Base-by-base conservation (phyloP, 148 eudicot species). In the Diospyros kaki region DNA sequence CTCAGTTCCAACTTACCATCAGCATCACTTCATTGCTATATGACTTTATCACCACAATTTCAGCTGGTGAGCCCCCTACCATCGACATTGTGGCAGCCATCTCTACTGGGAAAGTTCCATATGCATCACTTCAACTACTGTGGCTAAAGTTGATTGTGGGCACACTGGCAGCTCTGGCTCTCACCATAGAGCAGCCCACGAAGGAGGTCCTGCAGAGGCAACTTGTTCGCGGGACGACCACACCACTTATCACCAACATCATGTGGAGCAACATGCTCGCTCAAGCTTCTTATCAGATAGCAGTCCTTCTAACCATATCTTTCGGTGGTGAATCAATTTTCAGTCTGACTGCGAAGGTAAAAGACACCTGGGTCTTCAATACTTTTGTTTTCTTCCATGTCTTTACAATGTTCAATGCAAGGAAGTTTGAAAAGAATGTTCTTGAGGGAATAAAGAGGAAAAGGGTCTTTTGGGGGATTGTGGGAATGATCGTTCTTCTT, bases 111-210 rank as follows among this genome's bases (percentile, higher is more conserved):
- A 52, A 68, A 38, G 77, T 44, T 1, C 81, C 81, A 9, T 69
- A 70, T 8, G 61, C 58, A 42, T 5, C 76, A 18, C 75, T 78
- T 53, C 81, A 78, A 51, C 48, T 64, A 6, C 62, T 78, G 12
- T 78, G 80, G 80, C 71, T 78, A 3, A 78, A 72, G 28, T 14
- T 78, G 4, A 55, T 78, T 4, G 64, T 78, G 71, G 66, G 69
- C 56, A 78, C 71, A 4, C 40, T 71, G 5, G 76, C 69, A 4
- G 80, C 76, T 54, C 53, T 78, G 43, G 80, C 80, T n/a, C 76
- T 78, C 3, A 53, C 80, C n/a, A 72, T 59, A 42, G 80, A 72
- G 66, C 51, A 5, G 15, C 60, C 73, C 44, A 6, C 73, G 9
- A 51, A 69, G n/a, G 73, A 69, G n/a, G 54, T 69, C 58, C 51